Conservation (phyloP, 2,329 filamentous ascomycete genomes). For the Coleophoma crateriformis region DNA sequence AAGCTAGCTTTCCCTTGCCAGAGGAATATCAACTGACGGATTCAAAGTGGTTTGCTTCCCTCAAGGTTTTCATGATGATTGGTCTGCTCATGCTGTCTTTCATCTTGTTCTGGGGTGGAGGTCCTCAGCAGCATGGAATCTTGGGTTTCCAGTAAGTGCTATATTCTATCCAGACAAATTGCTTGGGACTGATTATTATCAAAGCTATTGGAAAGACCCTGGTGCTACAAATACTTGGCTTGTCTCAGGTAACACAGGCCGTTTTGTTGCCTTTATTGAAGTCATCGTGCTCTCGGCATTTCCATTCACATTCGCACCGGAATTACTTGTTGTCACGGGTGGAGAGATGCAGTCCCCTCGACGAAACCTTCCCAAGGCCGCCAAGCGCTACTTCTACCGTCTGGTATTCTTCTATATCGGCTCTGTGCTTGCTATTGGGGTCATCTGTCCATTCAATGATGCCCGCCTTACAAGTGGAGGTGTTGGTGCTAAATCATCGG, state of each 20-base stretch:
- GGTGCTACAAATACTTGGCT: conserved; percentile 37
- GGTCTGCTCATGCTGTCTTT: conserved; percentile 8
- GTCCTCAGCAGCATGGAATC: conserved; percentile 19
- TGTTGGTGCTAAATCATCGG: conserved; percentile 44
- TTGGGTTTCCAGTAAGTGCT: conserved; percentile 33
- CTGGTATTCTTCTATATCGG: conserved; percentile 58
- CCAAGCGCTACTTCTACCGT: conserved; percentile 54
- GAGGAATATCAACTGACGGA: not conserved
- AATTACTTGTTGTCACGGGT: conserved; percentile 48
- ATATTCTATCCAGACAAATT: too few relatives aligned
- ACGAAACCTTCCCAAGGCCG: conserved; percentile 53
- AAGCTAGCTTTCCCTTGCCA: not conserved
- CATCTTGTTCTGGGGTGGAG: conserved; percentile 27
- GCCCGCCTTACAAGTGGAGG: conserved; percentile 43
- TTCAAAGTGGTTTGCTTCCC: conserved; percentile 20
- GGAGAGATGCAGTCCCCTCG: conserved; percentile 54
- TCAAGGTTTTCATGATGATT: conserved; percentile 27
- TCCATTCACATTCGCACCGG: conserved; percentile 42
- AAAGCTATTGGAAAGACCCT: conserved; percentile 37
- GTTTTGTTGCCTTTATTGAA: conserved; percentile 46
- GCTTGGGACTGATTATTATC: too few relatives aligned
- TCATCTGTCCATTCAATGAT: conserved; percentile 51
- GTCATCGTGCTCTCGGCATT: conserved; percentile 41
- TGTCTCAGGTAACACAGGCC: conserved; percentile 34
- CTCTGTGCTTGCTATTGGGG: conserved; percentile 51